Conservation (phyloP, 768 basidiomycete genomes). For the Boletus edulis region DNA sequence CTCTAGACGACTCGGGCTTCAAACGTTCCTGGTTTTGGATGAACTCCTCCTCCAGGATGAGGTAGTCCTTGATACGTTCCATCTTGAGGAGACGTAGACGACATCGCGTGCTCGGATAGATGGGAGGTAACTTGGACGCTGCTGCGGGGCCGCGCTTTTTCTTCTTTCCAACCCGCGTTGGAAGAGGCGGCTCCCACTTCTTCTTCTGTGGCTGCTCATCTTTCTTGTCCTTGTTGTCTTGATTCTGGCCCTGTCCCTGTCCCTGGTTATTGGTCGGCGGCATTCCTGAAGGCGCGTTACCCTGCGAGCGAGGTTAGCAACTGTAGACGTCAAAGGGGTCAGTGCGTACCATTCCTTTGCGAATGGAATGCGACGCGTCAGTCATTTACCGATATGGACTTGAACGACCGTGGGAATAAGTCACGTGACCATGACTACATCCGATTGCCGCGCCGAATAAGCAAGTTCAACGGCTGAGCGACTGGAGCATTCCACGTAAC, state of each 20-base stretch:
- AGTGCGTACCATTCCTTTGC: slow-evolving; percentile 23
- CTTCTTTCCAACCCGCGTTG: slow-evolving; percentile 96
- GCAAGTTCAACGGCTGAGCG: neutral
- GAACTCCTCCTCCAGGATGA: slow-evolving; percentile 94
- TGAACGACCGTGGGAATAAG: slow-evolving; percentile 22
- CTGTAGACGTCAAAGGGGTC: neutral
- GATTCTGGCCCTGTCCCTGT: slow-evolving; percentile 42
- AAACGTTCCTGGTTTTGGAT: slow-evolving; percentile 89
- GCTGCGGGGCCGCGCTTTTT: slow-evolving; percentile 90
- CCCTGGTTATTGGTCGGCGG: slow-evolving; percentile 34
- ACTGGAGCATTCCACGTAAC: neutral
- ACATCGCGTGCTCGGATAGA: slow-evolving; percentile 94
- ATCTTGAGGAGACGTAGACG: slow-evolving; percentile 92
- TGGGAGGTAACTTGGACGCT: slow-evolving; percentile 86
- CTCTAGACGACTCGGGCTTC: slow-evolving; percentile 81
- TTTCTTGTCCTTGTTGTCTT: slow-evolving; percentile 47
- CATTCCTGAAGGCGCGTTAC: slow-evolving; percentile 70
- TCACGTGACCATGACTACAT: slow-evolving; percentile 19
- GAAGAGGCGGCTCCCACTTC: slow-evolving; percentile 98
- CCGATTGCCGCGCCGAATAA: slow-evolving; percentile 13
- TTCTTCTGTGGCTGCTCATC: slow-evolving; percentile 60
- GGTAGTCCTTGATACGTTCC: slow-evolving; percentile 98
- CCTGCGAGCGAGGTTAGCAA: slow-evolving; percentile 42
- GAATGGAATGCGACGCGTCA: slow-evolving; percentile 46
- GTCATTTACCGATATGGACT: slow-evolving; percentile 38